Base-by-base conservation (phyloP, 306 rosid genomes). In the Acacia acuminata region DNA sequence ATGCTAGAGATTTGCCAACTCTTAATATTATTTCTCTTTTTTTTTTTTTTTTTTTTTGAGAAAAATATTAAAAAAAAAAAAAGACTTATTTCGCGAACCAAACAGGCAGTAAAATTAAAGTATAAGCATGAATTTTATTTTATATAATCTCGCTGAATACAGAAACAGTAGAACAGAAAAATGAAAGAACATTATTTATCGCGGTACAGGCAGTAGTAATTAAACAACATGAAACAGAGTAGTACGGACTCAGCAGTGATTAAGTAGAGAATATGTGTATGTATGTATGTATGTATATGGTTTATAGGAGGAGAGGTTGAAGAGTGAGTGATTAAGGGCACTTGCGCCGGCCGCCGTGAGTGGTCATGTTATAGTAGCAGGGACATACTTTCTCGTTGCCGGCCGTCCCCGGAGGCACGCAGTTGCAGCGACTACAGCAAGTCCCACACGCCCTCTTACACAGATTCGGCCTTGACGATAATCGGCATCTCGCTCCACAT, bases 361-460 rank as follows among this genome's bases (percentile, higher is more conserved):
- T 94, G 55, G 90, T 92, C 84, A 90, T 79, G 56, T 67, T 86
- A 20, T 87, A 88, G 25, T 94, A 94, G 77, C 97, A 94, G 38
- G 96, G 90, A 65, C 97, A 92, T 15, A 36, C 56, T 4, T 91
- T 89, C 47, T 91, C 87, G 88, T 92, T 90, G 4, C 92, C 92
- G 20, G 90, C 44, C 32, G 96, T 92, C 90, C 96, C 92, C 90
- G 20, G 90, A 25, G 58, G 94, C 87, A 94, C 96, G 0, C 98
- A 92, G 47, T 76, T 79, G 71, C 97, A 91, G 11, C 93, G 88
- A 6, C 20, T 50, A 3, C 97, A 92, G 75, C 97, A 94, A 1
- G 90, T 94, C 7, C 94, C 93, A 13, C 98, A 92, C 0, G 93
- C 92, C 79, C 94, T 85, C 30, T 84, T 60, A 75, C 97, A 91